These are phyloP conservation scores for Pouteria campechiana DNA, from an alignment of 179 eudicot genomes.

Conservation along the genomic window DNA sequence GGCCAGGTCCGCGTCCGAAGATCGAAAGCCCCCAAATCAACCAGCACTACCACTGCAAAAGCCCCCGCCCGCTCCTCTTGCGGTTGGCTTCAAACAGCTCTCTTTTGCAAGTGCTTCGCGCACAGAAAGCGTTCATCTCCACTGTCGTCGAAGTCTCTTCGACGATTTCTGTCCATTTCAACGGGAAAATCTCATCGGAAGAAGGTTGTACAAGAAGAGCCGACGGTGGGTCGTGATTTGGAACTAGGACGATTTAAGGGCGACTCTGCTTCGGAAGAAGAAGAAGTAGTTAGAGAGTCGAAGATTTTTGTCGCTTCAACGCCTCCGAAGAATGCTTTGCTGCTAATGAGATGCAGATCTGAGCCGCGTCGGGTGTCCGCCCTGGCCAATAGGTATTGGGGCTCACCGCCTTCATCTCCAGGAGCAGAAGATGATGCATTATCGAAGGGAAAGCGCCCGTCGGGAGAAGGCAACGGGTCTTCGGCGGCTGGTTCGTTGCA, in stretches of 20 bases:
- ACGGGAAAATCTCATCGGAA: no score
- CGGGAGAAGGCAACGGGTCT: neutral
- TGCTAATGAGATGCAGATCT: conserved; percentile 89
- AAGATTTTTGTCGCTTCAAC: conserved; percentile 56
- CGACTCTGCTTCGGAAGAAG: conserved; percentile 10
- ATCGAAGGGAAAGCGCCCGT: neutral
- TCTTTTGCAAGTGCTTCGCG: conserved; percentile 1
- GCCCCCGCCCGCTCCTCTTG: conserved; percentile 2
- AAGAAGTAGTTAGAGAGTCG: conserved; percentile 27
- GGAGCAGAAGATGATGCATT: conserved; percentile 5
- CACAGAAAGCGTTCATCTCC: no score
- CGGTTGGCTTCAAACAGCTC: conserved; percentile 2
- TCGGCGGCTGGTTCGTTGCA: neutral
- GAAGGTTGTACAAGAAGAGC: no score
- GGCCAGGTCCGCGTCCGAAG: conserved; percentile 75
- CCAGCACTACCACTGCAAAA: neutral
- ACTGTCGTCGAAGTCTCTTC: no score
- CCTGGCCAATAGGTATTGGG: conserved; percentile 45
- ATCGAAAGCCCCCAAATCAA: conserved; percentile 3
- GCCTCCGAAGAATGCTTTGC: conserved; percentile 82
- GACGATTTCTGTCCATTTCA: no score
- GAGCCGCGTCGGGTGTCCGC: conserved; percentile 70
- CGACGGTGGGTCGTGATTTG: neutral
- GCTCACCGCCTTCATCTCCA: conserved; percentile 10
- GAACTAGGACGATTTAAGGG: neutral